Percentiles rank a stretch among this genome's conserved stretches.
Conservation (phyloP, 192 early-diverging fungal species). For the Bifiguratus adelaidae region DNA sequence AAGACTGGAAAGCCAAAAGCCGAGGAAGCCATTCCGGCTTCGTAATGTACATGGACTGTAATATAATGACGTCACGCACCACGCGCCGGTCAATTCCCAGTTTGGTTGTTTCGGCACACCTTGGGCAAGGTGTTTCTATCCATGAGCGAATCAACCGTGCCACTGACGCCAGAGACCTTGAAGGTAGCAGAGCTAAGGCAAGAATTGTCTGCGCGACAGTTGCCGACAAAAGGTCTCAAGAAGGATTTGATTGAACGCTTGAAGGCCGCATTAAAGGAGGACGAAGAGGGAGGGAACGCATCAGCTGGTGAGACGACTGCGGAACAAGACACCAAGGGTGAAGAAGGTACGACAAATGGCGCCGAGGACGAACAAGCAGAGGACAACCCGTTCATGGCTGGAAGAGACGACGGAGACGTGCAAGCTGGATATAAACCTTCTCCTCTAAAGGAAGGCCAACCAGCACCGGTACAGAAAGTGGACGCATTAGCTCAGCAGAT, state of each 20-base stretch:
- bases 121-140: no score
- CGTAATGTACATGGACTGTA: no score
- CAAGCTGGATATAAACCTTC: no score
- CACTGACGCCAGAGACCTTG: conserved; percentile 10
- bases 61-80: no score
- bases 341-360: conserved; percentile 7
- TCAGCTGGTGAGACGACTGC: not conserved
- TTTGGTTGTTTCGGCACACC: no score
- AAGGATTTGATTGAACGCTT: conserved; percentile 45
- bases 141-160: no score
- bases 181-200: conserved; percentile 51
- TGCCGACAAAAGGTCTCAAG: conserved; percentile 45
- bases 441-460: no score
- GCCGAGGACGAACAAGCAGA: conserved; percentile 7
- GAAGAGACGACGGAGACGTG: no score
- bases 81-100: no score
- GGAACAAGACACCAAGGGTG: not conserved
- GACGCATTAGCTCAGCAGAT: no score
- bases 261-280: conserved; percentile 25
- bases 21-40: not conserved
- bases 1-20: conserved; percentile 23
- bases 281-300: not conserved
- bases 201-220: conserved; percentile 31
- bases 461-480: no score
- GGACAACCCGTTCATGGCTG: no score